phyloP scores from a whole-genome alignment of 345 rosid species.

The Brassica cretica region DNA sequence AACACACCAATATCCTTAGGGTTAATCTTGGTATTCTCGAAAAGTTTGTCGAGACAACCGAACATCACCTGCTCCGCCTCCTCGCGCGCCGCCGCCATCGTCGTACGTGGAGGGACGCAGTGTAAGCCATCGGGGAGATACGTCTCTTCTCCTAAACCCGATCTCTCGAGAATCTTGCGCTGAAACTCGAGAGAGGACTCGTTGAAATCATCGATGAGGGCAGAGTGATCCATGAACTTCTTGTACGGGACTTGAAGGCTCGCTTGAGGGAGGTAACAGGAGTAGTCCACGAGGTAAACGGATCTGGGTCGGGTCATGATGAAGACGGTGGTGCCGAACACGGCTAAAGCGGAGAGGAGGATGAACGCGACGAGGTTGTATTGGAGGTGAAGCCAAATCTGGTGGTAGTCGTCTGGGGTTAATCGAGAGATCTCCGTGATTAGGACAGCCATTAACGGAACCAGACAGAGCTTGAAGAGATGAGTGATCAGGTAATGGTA shows the following conservation, averaged over 20 bases:
- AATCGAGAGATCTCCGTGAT: neutral
- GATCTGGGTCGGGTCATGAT: neutral
- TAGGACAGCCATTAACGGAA: neutral
- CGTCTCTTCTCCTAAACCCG: neutral
- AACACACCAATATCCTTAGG: neutral
- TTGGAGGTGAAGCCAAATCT: neutral
- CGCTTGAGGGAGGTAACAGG: neutral
- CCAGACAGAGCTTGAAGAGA: neutral
- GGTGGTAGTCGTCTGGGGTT: neutral
- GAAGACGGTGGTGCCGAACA: neutral
- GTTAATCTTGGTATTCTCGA: neutral
- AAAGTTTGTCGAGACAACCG: neutral
- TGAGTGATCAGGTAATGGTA: neutral
- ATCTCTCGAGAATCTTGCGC: neutral
- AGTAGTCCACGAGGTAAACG: neutral
- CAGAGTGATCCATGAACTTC: neutral
- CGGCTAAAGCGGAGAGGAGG: neutral
- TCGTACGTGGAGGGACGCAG: neutral
- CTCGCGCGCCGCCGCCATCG: neutral
- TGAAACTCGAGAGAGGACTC: neutral
- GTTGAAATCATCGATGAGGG: neutral
- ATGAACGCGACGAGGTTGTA: neutral
- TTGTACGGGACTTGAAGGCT: neutral
- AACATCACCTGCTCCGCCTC: neutral
- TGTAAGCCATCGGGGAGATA: neutral